Base-by-base conservation (phyloP, 257 asterid species). In the Petunia secreta region DNA sequence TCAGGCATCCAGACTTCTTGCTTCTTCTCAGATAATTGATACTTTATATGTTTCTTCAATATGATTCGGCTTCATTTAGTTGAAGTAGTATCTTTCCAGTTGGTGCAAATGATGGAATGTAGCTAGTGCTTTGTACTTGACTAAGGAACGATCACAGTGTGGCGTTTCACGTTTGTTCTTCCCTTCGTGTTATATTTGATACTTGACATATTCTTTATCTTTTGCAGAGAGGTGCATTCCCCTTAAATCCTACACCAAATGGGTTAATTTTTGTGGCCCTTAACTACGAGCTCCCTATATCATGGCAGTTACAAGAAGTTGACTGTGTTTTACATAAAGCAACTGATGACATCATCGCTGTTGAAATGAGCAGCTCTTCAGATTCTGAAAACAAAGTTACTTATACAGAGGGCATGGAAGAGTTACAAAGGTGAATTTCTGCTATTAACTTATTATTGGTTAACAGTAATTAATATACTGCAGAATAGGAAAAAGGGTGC, bases 181-280 rank as follows among this genome's bases (percentile, higher is more conserved):
- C 78, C 44, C 13, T 67, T 43, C 75, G 10, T 73, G 46, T 2
- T 73, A 77, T 62, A 52, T 40, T 50, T 6, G 36, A 73, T 10
- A 50, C 39, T 73, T 73, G 46, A 73, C 62, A 58, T 67, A n/a
- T 65, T 69, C 50, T 43, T 41, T 64, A 39, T 87, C 39, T 79
- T 83, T 83, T 87, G 90, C 96, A 96, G 98, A 94, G 99, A 86
- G 99, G 98, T 62, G 98, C 98, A 85, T 90, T 96, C 83, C 98
- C 99, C 37, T 53, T 89, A 86, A 54, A 81, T 64, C 95, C 97
- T 84, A 91, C 98, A 10, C 89, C 80, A 82, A 92, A 90, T 46
- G 98, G 98, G 9, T 83, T 96, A 86, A 89, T 89, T 13, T 96
- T 96, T 85, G 84, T 96, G 88, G 97, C 99, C 82, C 88, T 96